Base-by-base conservation (phyloP, 1,284 basidiomycete genomes). In the Pyrrhoderma noxium region DNA sequence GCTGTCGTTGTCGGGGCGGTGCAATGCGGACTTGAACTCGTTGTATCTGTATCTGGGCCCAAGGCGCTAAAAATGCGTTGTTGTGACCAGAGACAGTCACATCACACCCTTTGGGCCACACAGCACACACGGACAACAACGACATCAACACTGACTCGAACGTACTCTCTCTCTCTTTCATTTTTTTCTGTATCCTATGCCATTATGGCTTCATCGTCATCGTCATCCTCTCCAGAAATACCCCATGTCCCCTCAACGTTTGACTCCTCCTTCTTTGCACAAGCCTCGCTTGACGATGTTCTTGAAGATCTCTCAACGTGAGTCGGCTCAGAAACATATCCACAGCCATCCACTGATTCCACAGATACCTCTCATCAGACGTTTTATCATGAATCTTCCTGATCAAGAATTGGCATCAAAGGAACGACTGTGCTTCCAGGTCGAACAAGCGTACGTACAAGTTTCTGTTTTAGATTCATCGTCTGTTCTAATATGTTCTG, bases 371-470 rank as follows among this genome's bases (percentile, higher is more conserved):
- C 13, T 19, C 39, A n/a, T n/a, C 58, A 92, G 89, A 66, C 89
- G 96, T 45, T 99, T 99, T 68, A 91, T 99, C 61, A 78, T 98
- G 60, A 99, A 99, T 68, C 79, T 99, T 49, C 96, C 96, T 3
- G 85, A 90, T 57, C 88, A 92, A 62, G 96, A 99, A 70, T 80
- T 95, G 54, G 80, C 80, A 47, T 92, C 88, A 19, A 76, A 97
- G 55, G 93, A 96, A 65, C 82, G 96, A 57, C 85, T 99, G 62
- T 97, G 93, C 71, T 99, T 99, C 72, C 96, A 99, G 70, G 93
- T 98, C 54, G 96, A 99, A 70, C 94, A 98, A 77, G 96, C 96
- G 90, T 96, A 67, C 62, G 91, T 22, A 40, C 13, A 11, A 45
- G n/a, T n/a, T n/a, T n/a, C n/a, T 40, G n/a, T 7, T 22, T 5